Evolutionary conservation across 306 rosid species (phyloP).

Genomic region (Acacia acuminata): DNA sequence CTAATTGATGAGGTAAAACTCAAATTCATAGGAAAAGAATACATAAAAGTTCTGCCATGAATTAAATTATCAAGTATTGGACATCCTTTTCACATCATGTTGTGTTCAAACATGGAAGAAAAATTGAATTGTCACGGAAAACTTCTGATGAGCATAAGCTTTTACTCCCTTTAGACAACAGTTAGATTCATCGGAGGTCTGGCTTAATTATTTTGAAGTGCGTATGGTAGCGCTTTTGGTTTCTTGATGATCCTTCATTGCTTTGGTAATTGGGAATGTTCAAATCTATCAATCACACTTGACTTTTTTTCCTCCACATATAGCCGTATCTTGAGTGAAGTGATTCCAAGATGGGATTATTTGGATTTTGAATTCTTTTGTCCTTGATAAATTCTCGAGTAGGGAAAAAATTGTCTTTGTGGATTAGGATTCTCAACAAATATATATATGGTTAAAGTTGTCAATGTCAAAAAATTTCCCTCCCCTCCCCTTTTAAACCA

Average conservation of each 20-base stretch:
- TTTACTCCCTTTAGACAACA: background rate
- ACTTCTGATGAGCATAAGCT: background rate
- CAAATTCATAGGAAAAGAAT: slow-evolving; percentile 18
- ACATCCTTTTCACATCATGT: slow-evolving; percentile 24
- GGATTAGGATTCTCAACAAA: background rate
- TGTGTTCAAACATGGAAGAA: slow-evolving; percentile 10
- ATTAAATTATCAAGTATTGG: background rate
- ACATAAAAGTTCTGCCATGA: background rate
- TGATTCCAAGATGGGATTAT: background rate
- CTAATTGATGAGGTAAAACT: slow-evolving; percentile 80
- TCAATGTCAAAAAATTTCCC: too few species aligned
- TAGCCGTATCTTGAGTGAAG: background rate
- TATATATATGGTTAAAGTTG: too few species aligned
- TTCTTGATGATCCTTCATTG: background rate
- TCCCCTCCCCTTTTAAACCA: too few species aligned
- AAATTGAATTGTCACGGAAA: background rate
- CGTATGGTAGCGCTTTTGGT: background rate
- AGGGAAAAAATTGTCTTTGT: background rate
- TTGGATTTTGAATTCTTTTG: background rate
- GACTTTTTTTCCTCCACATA: background rate
- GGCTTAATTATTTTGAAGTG: background rate
- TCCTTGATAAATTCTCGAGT: background rate
- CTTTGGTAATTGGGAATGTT: background rate
- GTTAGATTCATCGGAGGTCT: background rate
- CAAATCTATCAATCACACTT: background rate